Conservation (phyloP, 768 basidiomycete species). For the Podaxis sp. region DNA sequence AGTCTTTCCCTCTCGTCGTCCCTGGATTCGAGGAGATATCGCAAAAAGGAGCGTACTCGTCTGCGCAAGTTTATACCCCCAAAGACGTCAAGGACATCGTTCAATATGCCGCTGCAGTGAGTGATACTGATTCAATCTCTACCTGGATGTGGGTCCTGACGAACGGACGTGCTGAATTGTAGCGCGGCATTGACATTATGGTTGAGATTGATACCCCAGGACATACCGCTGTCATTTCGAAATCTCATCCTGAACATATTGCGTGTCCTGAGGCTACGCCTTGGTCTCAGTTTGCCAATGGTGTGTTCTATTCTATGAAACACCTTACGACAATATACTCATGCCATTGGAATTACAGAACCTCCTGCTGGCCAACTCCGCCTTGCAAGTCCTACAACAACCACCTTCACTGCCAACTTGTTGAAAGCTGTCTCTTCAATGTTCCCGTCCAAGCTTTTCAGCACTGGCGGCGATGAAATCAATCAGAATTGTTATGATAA, state of each 20-base stretch:
- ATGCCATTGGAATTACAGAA: constrained; percentile 34
- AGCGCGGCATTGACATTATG: constrained; percentile 77
- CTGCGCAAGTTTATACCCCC: constrained; percentile 49
- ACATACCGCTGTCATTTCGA: constrained; percentile 68
- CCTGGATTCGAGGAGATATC: constrained; percentile 61
- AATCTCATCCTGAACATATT: constrained; percentile 72
- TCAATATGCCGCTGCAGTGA: constrained; percentile 66
- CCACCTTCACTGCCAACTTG: constrained; percentile 58
- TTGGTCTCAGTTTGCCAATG: constrained; percentile 61
- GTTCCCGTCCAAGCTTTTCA: constrained; percentile 60
- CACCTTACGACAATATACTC: background rate
- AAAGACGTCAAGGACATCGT: constrained; percentile 60
- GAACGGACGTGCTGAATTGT: background rate
- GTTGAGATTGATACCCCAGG: constrained; percentile 84
- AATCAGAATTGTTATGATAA: constrained; percentile 64
- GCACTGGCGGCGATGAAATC: constrained; percentile 83
- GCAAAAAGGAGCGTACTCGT: constrained; percentile 65
- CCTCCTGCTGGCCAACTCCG: constrained; percentile 87
- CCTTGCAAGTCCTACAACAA: constrained; percentile 56
- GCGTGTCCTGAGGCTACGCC: constrained; percentile 65
- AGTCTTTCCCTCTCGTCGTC: constrained; percentile 75
- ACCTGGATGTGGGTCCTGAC: background rate
- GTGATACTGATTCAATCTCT: constrained; percentile 23
- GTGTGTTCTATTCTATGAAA: constrained; percentile 19
- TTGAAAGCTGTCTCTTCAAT: constrained; percentile 50